phyloP scores from a whole-genome alignment of 495 filamentous ascomycete genomes.

The Gamarada debralockiae region DNA sequence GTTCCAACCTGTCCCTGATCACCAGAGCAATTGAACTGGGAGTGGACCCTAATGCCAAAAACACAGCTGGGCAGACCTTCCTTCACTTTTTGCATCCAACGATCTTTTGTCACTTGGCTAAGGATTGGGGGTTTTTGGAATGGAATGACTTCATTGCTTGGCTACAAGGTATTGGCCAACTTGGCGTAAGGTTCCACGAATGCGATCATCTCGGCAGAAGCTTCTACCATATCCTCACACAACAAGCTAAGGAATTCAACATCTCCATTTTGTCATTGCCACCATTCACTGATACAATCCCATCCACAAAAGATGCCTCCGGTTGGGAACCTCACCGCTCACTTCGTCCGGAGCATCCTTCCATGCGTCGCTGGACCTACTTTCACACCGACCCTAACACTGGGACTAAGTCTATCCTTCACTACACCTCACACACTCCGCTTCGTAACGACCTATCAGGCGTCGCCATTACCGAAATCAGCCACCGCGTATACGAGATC shows the following conservation, averaged over 20 bases:
- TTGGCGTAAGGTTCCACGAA: constrained; percentile 29
- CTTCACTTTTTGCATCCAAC: constrained; percentile 39
- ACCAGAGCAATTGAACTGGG: constrained; percentile 26
- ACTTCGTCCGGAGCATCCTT: background rate
- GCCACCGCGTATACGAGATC: too few species aligned
- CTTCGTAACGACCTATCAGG: background rate
- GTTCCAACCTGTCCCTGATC: too few species aligned
- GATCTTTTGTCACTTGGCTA: constrained; percentile 29
- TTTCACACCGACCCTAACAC: background rate
- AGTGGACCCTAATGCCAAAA: constrained; percentile 26
- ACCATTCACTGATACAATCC: background rate
- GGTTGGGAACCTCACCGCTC: background rate
- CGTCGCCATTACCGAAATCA: too few species aligned
- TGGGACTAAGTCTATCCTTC: background rate
- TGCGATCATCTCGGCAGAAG: constrained; percentile 42
- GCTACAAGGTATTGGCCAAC: constrained; percentile 1
- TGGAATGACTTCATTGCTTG: background rate
- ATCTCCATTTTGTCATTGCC: background rate
- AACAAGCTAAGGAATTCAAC: background rate
- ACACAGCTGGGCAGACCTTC: constrained; percentile 44
- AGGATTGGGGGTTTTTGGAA: too few species aligned
- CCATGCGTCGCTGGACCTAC: background rate
- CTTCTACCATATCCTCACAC: constrained; percentile 33
- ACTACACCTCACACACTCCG: background rate
- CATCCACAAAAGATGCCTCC: background rate